Evolutionary conservation across 257 asterid species (phyloP).

Genomic region (Jasminum sambac): DNA sequence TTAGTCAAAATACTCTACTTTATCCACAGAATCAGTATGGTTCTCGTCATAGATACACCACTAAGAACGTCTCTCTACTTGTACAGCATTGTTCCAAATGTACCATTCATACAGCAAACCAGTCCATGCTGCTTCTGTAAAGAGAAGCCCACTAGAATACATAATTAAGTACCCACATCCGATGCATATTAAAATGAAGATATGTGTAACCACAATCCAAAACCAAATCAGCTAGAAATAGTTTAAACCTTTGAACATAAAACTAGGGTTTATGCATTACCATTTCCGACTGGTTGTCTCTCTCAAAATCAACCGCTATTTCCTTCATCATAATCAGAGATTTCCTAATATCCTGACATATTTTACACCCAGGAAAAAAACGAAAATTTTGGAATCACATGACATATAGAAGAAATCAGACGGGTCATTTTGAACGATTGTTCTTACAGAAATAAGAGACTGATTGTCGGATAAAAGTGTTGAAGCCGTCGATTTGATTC

Average conservation of each 20-base stretch:
- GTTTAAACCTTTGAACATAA: conserved; percentile 13
- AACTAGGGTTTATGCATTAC: conserved; percentile 52
- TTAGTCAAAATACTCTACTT: not conserved
- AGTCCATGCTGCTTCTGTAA: not conserved
- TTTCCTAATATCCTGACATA: conserved; percentile 74
- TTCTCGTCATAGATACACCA: not conserved
- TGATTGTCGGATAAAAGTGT: conserved; percentile 64
- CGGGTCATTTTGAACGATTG: conserved; percentile 19
- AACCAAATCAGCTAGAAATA: conserved; percentile 2
- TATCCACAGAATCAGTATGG: not conserved
- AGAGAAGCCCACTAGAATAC: not conserved
- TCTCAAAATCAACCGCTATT: conserved; percentile 69
- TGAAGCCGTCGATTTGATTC: conserved; percentile 55
- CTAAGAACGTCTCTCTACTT: not conserved
- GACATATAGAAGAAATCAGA: not conserved
- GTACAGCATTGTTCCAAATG: not conserved
- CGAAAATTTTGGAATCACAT: not conserved
- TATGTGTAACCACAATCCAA: not conserved
- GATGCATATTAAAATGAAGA: not conserved
- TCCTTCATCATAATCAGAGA: conserved; percentile 63
- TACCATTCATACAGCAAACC: not conserved
- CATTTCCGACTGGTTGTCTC: conserved; percentile 56
- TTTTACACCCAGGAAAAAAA: not conserved
- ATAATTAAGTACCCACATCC: not conserved
- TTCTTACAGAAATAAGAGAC: conserved; percentile 54